Conservation (phyloP, 306 rosid genomes). For the Ochetophila trinervis region DNA sequence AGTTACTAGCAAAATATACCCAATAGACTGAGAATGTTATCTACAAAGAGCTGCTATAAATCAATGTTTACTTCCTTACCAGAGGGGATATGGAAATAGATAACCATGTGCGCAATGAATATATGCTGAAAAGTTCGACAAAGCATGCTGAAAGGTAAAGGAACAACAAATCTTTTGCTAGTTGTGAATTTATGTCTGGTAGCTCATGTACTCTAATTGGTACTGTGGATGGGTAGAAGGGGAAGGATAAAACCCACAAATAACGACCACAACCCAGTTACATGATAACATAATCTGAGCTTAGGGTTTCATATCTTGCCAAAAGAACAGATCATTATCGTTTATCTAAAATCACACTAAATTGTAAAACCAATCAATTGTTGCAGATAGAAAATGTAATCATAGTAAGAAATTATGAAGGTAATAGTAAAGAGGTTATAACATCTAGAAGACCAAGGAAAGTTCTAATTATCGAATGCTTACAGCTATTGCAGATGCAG, state of each 20-base stretch:
- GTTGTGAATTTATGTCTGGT: no score
- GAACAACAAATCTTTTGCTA: no score
- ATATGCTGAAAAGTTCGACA: no score
- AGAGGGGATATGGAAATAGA: no score
- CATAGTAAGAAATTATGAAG: not conserved
- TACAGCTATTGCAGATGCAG: conserved; percentile 98
- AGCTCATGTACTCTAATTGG: no score
- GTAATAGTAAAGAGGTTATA: not conserved
- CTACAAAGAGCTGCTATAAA: not conserved
- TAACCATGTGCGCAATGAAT: no score
- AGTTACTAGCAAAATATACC: not conserved
- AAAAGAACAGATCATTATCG: not conserved
- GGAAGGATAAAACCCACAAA: not conserved
- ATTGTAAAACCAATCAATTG: not conserved
- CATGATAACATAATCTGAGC: not conserved
- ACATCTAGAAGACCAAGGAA: not conserved
- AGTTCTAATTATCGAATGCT: conserved; percentile 13
- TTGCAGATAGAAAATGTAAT: not conserved
- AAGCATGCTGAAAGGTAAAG: no score
- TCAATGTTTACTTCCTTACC: no score
- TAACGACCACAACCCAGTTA: not conserved
- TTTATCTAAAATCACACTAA: not conserved
- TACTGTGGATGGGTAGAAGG: not conserved
- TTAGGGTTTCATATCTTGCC: not conserved
- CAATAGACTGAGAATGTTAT: not conserved